Evolutionary conservation across 805 yeast species (phyloP), one percentile per base, ranked within the genome.

Genomic region (Candida pseudofarinosa): DNA sequence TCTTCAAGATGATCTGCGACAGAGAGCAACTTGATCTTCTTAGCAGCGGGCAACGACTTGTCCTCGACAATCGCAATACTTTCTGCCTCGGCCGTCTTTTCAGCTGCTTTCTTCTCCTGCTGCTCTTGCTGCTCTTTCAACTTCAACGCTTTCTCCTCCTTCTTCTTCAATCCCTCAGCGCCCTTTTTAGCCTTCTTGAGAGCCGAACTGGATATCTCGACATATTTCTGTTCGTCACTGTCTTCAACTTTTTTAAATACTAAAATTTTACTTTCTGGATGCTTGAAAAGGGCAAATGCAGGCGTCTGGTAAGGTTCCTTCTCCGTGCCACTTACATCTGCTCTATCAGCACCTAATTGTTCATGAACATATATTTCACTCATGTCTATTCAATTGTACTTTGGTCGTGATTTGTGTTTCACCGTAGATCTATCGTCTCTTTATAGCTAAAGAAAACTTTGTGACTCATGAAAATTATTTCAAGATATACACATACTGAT

Each of bases 101-200:
- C 80, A 40, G 86, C 84, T 36, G 80, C 80, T 45, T 88, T 95
- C 17, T 54, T 65, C 32, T 56, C 60, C 44, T 58, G 59, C 35
- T 80, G 83, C 38, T 82, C 83, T 36, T 78, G 83, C 55, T 79
- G 79, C 52, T 80, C 81, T 31, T 76, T 80, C 51, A 74, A 58
- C 56, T 76, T 74, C 54, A 80, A 74, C 37, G 78, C 79, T 69
- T 84, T 85, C 48, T 81, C 88, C 40, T 73, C 77, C 65, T 83
- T 85, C 72, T 90, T 91, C 68, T 80, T 88, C 50, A 93, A 71
- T 4, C 95, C 91, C 28, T 90, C 97, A 44, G 85, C 93, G 46
- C 96, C 97, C 65, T 93, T 93, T 67, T 87, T 88, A 55, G 98
- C 97, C 70, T 91, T 93, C 72, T 93, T 93, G 60, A 91, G 70